phyloP scores from a whole-genome alignment of 352 stramenopile genomes.

The Albugo candida region DNA sequence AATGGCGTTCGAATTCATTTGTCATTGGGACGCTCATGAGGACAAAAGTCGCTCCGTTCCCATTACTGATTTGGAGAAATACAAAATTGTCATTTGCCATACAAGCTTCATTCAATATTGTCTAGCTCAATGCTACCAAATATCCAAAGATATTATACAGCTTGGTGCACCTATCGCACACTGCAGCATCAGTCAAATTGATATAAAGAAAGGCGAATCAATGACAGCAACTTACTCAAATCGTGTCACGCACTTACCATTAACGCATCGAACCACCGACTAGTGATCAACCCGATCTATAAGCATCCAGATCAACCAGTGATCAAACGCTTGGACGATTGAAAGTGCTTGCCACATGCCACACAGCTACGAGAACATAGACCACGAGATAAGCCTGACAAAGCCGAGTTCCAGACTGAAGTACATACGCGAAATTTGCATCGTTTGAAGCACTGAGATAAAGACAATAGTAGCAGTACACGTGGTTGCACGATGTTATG shows the following conservation, averaged over 20 bases:
- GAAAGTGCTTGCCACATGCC: slow-evolving; percentile 38
- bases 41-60: slow-evolving; percentile 4
- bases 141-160: slow-evolving; percentile 58
- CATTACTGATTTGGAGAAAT: slow-evolving; percentile 17
- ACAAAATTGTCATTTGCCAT: slow-evolving; percentile 54
- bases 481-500: slow-evolving; percentile 69
- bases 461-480: slow-evolving; percentile 77
- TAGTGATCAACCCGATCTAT: slow-evolving; percentile 9
- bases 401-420: neutral
- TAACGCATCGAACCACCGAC: slow-evolving; percentile 56
- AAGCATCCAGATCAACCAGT: too few species aligned
- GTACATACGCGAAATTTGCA: slow-evolving; percentile 49
- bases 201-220: slow-evolving; percentile 25
- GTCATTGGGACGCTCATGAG: slow-evolving; percentile 24
- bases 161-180: slow-evolving; percentile 49
- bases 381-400: neutral
- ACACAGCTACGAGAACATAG: slow-evolving; percentile 21
- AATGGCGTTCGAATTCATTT: slow-evolving; percentile 55
- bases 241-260: slow-evolving; percentile 38
- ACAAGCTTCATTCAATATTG: slow-evolving; percentile 64
- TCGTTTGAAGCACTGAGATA: slow-evolving; percentile 50
- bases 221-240: slow-evolving; percentile 37
- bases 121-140: slow-evolving; percentile 34
- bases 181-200: slow-evolving; percentile 55
- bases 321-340: slow-evolving; percentile 31